A percentile compares a stretch with the other conserved stretches of the same genome.
phyloP scores from a whole-genome alignment of 164 flowering plant genomes.

The Amborella trichopoda region DNA sequence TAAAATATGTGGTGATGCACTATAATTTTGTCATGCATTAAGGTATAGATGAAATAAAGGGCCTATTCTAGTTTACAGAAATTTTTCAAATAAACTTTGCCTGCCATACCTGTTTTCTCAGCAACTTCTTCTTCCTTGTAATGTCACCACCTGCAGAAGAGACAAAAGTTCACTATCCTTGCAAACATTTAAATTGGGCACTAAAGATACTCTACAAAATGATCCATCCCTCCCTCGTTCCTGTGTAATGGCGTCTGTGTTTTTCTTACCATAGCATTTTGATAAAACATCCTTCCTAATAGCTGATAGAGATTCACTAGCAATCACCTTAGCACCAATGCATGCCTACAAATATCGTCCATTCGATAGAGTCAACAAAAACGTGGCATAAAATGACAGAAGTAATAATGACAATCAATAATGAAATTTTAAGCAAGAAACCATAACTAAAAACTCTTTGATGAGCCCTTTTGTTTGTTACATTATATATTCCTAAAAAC shows the following conservation, averaged over 20 bases:
- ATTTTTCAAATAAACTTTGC: too few species aligned
- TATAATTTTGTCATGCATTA: too few species aligned
- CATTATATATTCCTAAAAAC: too few species aligned
- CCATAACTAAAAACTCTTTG: too few species aligned
- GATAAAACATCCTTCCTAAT: constrained; percentile 89
- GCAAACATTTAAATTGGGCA: background rate
- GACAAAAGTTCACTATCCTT: background rate
- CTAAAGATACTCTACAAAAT: background rate
- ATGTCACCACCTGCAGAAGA: constrained; percentile 83
- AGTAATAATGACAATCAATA: too few species aligned
- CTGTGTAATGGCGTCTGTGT: background rate
- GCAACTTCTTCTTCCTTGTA: constrained; percentile 85
- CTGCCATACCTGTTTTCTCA: constrained; percentile 70
- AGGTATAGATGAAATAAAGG: background rate
- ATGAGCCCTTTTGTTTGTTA: too few species aligned
- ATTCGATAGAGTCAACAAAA: too few species aligned
- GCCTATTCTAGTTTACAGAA: too few species aligned
- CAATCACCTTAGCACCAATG: constrained; percentile 89
- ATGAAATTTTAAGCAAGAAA: too few species aligned
- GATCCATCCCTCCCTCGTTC: too few species aligned
- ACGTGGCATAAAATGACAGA: too few species aligned
- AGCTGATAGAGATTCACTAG: constrained; percentile 89
- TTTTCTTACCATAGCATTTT: constrained; percentile 81
- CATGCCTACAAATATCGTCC: constrained; percentile 85
- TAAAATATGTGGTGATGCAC: too few species aligned